Evolutionary conservation across 140 eudicot species (phyloP).

Genomic region (Flaveria floridana): DNA sequence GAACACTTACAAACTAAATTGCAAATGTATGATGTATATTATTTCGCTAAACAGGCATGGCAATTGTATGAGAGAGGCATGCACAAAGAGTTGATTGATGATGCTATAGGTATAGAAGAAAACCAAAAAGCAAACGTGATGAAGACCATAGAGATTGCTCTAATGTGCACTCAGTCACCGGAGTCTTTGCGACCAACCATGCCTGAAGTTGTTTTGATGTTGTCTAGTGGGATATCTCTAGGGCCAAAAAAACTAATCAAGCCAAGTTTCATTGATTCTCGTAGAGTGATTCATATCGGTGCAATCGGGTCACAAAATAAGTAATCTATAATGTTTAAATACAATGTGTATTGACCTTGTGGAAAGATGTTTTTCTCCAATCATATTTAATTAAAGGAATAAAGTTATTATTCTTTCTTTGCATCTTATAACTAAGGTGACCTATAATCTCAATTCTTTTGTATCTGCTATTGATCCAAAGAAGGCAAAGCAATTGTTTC

Average conservation of each 20-base stretch:
- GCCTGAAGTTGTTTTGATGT: constrained; percentile 9
- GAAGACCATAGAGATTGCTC: constrained; percentile 33
- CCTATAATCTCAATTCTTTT: no score
- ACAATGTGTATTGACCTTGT: not conserved
- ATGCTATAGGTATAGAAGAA: constrained; percentile 31
- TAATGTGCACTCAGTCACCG: constrained; percentile 23
- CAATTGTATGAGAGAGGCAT: constrained; percentile 35
- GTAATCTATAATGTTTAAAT: not conserved
- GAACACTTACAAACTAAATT: not conserved
- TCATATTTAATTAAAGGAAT: no score
- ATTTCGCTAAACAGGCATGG: constrained; percentile 42
- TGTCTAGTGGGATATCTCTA: constrained; percentile 10
- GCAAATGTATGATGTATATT: not conserved
- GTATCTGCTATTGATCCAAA: no score
- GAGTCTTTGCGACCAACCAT: constrained; percentile 17
- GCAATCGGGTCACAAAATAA: not conserved
- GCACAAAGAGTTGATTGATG: constrained; percentile 40
- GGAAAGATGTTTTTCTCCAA: no score
- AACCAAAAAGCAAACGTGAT: constrained; percentile 30
- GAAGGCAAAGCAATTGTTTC: no score
- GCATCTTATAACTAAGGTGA: no score
- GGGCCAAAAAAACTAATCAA: constrained; percentile 20
- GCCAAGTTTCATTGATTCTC: constrained; percentile 21
- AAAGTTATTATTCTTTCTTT: no score
- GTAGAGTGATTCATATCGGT: constrained; percentile 24